Percentiles rank a stretch among this genome's conserved stretches.
These are phyloP conservation scores for Chlorella sp. DNA, from an alignment of 139 green algal species.

Conservation along the genomic window DNA sequence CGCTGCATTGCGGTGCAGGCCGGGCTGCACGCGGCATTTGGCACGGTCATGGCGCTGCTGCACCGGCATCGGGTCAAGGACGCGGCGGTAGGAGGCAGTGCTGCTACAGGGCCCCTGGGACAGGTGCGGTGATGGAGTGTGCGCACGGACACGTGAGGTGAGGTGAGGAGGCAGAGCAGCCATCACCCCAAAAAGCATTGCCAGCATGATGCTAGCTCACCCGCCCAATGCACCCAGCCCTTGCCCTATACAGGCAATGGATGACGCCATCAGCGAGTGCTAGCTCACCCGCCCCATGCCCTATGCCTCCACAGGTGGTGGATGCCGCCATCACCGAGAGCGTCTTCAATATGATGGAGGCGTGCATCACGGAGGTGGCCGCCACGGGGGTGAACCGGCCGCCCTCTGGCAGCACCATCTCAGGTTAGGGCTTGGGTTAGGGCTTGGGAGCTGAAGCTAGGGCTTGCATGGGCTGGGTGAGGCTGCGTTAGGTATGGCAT, in stretches of 20 bases:
- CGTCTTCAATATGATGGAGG: constrained; percentile 79
- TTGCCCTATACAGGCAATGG: background rate
- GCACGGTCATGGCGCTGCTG: constrained; percentile 69
- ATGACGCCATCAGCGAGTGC: background rate
- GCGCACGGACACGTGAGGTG: constrained; percentile 4
- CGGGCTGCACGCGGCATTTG: constrained; percentile 72
- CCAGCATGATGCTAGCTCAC: no score
- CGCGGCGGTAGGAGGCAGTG: no score
- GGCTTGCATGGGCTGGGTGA: background rate
- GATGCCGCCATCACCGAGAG: constrained; percentile 69
- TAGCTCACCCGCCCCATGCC: background rate
- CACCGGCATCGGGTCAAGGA: constrained; percentile 31
- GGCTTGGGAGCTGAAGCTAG: background rate
- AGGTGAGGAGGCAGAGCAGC: no score
- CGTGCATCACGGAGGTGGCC: constrained; percentile 53
- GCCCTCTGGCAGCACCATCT: constrained; percentile 60
- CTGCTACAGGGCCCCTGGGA: background rate
- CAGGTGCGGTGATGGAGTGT: background rate
- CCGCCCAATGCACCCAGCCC: background rate
- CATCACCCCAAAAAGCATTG: no score
- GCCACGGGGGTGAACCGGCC: constrained; percentile 34
- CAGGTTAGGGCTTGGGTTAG: constrained; percentile 21
- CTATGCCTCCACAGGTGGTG: constrained; percentile 48
- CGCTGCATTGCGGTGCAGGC: constrained; percentile 11
- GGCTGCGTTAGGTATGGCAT: no score